These are phyloP conservation scores for Trypanosomatidae sp. DNA, from an alignment of 208 protist species.

Conservation along the genomic window DNA sequence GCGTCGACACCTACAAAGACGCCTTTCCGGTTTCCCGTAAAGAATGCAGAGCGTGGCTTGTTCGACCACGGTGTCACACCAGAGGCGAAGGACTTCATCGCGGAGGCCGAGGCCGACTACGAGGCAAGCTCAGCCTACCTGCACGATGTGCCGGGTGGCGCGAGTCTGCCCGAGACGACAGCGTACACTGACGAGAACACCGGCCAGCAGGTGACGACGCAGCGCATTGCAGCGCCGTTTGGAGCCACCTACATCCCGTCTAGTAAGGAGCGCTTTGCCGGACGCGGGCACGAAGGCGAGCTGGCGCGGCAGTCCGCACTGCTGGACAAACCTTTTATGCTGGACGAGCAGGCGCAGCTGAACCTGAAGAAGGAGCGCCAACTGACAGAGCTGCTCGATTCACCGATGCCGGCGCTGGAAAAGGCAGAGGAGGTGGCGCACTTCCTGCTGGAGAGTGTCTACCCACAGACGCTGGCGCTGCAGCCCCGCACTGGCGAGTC, in stretches of 20 bases:
- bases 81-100: conserved; percentile 52
- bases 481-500: conserved; percentile 57
- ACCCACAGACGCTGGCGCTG: conserved; percentile 44
- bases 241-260: conserved; percentile 71
- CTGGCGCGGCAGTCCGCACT: conserved; percentile 30
- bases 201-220: conserved; percentile 21
- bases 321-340: conserved; percentile 39
- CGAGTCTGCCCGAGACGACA: conserved; percentile 19
- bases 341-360: conserved; percentile 53
- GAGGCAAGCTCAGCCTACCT: conserved; percentile 46
- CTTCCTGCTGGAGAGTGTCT: conserved; percentile 45
- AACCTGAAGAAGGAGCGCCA: conserved; percentile 76
- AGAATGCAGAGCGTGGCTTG: conserved; percentile 47
- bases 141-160: conserved; percentile 29
- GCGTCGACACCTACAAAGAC: too few relatives aligned
- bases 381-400: conserved; percentile 55
- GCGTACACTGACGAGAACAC: conserved; percentile 32
- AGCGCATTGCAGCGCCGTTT: conserved; percentile 62
- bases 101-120: conserved; percentile 75
- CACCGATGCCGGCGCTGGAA: conserved; percentile 56
- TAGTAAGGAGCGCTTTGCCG: conserved; percentile 49
- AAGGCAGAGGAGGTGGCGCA: conserved; percentile 57
- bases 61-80: conserved; percentile 72
- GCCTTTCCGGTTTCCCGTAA: conserved; percentile 54
- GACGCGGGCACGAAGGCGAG: conserved; percentile 54